Base-by-base conservation (phyloP, 805 yeast species). In the Deakozyma indianensis region DNA sequence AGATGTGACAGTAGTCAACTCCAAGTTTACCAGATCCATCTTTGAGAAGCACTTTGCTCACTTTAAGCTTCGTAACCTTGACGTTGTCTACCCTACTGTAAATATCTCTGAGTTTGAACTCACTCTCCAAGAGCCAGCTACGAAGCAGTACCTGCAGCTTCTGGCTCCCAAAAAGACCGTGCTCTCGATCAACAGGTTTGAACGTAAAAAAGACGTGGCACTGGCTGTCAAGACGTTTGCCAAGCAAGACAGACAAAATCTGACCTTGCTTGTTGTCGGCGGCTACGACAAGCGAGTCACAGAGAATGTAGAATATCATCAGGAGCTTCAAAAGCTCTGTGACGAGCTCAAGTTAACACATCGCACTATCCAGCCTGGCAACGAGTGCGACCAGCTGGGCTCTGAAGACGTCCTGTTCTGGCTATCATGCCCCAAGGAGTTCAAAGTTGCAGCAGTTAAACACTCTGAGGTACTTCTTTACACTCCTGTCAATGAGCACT, bases 401-500 rank as follows among this genome's bases (percentile, higher is more conserved):
- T 29, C 46, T 7, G 49, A 57, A 20, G 61, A 67, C 41, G 75
- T 86, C 1, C 58, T 84, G 15, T 92, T 92, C 60, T 59, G 88
- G 47, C 95, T 96, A 0, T 85, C 95, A 0, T 75, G 90, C 5
- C 71, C 83, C 35, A 70, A 86, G 1, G 58, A 70, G 1, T 59
- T 83, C 48, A 85, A 86, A 62, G 78, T 70, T 57, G 65, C 71
- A 2, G 68, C 92, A 23, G 64, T 92, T 27, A 59, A 70, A 32
- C 61, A 67, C 7, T 70, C 88, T 1, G 70, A 72, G 42, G 53
- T 83, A 46, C 68, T 92, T 21, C 63, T 88, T 41, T 92, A 92
- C 58, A 92, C 99, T 0, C 98, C 99, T 2, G 70, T 83, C 0
- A 74, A 73, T 54, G 98, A 92, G 61, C 99, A 92, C 64, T 92